Evolutionary conservation across 2,329 filamentous ascomycete species (phyloP).

Genomic region (Nemania sp.): DNA sequence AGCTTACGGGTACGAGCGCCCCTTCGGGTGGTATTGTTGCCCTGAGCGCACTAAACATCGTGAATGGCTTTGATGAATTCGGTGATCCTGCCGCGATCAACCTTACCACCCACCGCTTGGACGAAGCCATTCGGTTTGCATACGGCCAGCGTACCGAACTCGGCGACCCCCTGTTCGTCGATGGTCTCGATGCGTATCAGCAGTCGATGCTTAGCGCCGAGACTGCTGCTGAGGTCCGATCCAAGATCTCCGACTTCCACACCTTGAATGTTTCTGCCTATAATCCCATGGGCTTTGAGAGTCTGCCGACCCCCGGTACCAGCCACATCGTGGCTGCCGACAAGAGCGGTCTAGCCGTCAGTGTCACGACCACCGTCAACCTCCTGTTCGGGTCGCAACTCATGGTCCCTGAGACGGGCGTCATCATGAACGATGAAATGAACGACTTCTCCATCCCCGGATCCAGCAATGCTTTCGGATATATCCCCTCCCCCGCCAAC

Average conservation of each 20-base stretch:
- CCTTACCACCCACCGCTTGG: slow-evolving; percentile 80
- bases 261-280: slow-evolving; percentile 58
- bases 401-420: slow-evolving; percentile 83
- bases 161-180: slow-evolving; percentile 80
- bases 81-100: slow-evolving; percentile 65
- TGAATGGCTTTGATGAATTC: slow-evolving; percentile 77
- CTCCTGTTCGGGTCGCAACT: slow-evolving; percentile 80
- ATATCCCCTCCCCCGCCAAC: slow-evolving; percentile 78
- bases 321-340: slow-evolving; percentile 77
- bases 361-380: slow-evolving; percentile 85
- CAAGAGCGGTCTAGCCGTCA: slow-evolving; percentile 76
- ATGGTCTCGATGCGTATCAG: slow-evolving; percentile 70
- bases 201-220: slow-evolving; percentile 73
- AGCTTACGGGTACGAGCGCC: slow-evolving; percentile 74
- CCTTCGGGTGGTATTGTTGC: slow-evolving; percentile 81
- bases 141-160: slow-evolving; percentile 80
- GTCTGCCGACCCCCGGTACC: slow-evolving; percentile 73
- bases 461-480: slow-evolving; percentile 79
- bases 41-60: slow-evolving; percentile 78
- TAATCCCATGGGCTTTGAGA: slow-evolving; percentile 60
- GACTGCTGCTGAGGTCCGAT: slow-evolving; percentile 64
- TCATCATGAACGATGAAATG: slow-evolving; percentile 76
- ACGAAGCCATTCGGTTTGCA: slow-evolving; percentile 85
- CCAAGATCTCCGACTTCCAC: slow-evolving; percentile 57
- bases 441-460: slow-evolving; percentile 84